Conservation (phyloP, 169 alveolate species). For the Toxoplasma gondii region DNA sequence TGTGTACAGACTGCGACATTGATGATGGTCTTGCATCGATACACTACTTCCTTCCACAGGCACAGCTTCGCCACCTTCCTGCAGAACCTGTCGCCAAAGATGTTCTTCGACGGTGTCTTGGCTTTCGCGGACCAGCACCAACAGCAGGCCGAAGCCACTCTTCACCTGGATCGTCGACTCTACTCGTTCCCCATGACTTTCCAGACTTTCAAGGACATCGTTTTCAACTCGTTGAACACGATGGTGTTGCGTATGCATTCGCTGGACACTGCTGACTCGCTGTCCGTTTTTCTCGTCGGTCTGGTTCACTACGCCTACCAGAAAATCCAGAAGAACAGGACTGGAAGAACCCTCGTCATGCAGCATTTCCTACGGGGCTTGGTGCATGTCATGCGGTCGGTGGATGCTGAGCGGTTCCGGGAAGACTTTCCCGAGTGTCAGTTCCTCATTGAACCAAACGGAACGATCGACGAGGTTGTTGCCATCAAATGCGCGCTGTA, state of each 20-base stretch:
- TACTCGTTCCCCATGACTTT: slow-evolving; percentile 56
- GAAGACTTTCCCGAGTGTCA: slow-evolving; percentile 55
- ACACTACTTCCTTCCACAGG: slow-evolving; percentile 33
- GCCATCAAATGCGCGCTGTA: slow-evolving; percentile 45
- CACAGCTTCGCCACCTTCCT: slow-evolving; percentile 64
- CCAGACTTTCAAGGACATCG: slow-evolving; percentile 25
- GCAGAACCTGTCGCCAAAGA: slow-evolving; percentile 55
- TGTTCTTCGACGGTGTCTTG: slow-evolving; percentile 53
- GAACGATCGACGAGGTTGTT: neutral
- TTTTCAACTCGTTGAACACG: slow-evolving; percentile 39
- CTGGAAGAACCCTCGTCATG: slow-evolving; percentile 62
- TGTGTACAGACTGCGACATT: slow-evolving; percentile 54
- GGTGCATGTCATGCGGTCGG: slow-evolving; percentile 31
- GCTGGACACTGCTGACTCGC: slow-evolving; percentile 50
- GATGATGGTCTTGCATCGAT: slow-evolving; percentile 47
- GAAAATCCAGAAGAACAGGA: slow-evolving; percentile 61
- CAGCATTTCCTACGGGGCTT: slow-evolving; percentile 36
- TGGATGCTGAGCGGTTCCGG: slow-evolving; percentile 5
- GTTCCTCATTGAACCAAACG: slow-evolving; percentile 10
- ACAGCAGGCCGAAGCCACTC: slow-evolving; percentile 2
- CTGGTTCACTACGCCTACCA: slow-evolving; percentile 48
- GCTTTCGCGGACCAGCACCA: slow-evolving; percentile 24
- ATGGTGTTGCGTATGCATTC: slow-evolving; percentile 52
- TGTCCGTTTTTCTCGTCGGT: slow-evolving; percentile 51
- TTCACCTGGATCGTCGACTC: slow-evolving; percentile 55